Conservation (phyloP, 345 rosid species). For the Eutrema heterophyllum region DNA sequence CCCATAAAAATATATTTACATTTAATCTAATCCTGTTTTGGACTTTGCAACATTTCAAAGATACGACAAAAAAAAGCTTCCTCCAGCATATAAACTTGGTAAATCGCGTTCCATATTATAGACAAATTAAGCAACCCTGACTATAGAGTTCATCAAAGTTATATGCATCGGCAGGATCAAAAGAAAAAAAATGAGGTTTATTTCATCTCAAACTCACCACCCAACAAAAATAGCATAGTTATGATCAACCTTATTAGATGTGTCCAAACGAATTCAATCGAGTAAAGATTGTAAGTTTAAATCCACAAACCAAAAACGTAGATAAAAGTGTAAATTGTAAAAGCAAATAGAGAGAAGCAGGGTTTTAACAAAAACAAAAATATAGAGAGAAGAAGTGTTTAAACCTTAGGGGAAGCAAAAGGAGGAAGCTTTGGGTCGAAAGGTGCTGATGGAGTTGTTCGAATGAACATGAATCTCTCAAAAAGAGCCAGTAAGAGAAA, state of each 20-base stretch:
- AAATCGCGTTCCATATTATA: background rate
- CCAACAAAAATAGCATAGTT: background rate
- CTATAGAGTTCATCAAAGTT: background rate
- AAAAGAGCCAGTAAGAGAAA: conserved; percentile 81
- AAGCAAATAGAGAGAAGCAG: background rate
- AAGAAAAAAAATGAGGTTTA: background rate
- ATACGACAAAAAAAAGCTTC: conserved; percentile 31
- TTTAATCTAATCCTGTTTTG: conserved; percentile 22
- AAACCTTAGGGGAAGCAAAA: conserved; percentile 48
- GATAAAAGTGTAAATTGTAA: background rate
- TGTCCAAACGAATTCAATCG: background rate
- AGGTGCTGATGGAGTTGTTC: background rate
- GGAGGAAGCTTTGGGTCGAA: conserved; percentile 35
- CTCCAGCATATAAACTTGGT: conserved; percentile 3
- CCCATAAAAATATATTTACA: conserved; percentile 12
- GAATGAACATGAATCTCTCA: conserved; percentile 49
- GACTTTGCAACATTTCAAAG: conserved; percentile 22
- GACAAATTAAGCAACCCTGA: background rate
- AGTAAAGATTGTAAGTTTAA: background rate
- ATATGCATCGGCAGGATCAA: background rate
- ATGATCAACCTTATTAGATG: background rate
- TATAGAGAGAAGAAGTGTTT: background rate
- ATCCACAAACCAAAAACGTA: background rate
- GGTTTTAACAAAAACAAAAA: conserved; percentile 20
- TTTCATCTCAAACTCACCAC: background rate